These are phyloP conservation scores for Boletus bicolor DNA, from an alignment of 768 basidiomycete genomes.

Conservation along the genomic window DNA sequence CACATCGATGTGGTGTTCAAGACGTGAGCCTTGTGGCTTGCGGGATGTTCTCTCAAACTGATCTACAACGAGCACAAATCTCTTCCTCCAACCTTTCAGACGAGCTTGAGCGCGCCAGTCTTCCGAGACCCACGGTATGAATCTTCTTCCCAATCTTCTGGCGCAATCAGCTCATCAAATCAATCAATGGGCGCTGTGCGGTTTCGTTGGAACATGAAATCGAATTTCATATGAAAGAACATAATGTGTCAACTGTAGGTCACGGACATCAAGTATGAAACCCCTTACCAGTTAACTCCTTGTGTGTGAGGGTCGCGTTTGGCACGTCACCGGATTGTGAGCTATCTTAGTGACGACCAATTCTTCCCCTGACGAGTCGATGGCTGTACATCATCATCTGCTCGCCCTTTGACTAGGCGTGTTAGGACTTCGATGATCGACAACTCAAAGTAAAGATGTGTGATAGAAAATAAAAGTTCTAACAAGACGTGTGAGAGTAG, in stretches of 20 bases:
- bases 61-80: not conserved
- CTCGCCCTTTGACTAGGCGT: no score
- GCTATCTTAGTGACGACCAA: not conserved
- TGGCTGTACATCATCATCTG: not conserved
- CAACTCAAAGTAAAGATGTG: no score
- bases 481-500: no score
- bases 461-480: no score
- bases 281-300: no score
- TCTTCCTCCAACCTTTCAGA: not conserved
- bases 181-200: not conserved
- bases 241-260: not conserved
- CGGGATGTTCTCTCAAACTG: not conserved
- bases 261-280: not conserved
- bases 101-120: no score
- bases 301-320: not conserved
- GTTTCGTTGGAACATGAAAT: not conserved
- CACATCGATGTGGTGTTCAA: not conserved
- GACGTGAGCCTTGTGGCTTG: not conserved
- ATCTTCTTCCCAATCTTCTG: not conserved
- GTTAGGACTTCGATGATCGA: no score
- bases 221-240: not conserved
- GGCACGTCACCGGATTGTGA: not conserved
- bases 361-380: not conserved
- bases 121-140: not conserved
- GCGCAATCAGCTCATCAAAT: not conserved